Evolutionary conservation across 352 stramenopile species (phyloP), one percentile per base, ranked within the genome.

Genomic region (Plasmopara halstedii): DNA sequence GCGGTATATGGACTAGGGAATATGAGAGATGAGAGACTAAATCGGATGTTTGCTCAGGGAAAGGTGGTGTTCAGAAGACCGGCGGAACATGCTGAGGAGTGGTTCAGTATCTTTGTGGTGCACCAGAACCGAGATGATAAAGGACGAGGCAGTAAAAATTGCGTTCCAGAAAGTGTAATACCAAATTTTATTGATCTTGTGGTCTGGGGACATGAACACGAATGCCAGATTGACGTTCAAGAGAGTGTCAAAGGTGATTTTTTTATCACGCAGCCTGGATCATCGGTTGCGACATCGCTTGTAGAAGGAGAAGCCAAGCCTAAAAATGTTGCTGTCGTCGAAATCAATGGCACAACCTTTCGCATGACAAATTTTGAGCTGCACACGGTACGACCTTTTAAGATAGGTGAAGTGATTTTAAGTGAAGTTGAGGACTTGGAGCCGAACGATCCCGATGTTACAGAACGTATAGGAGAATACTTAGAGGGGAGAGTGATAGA

Each of bases 71-170:
- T 98, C 59, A 57, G 96, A 9, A 72, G 87, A 37, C 91, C 89
- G 0, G 74, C 66, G 0, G 77, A 93, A 52, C 67, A 75, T 25
- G 62, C 74, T 0, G 64, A 88, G 33, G 46, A 75, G 17, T 99
- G 93, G 88, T 99, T 99, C 61, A 98, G 97, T 60, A 92, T 99
- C 23, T 98, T 99, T 63, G 84, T 98, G 4, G 74, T 99, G 20
- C 96, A 99, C 70, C 97, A 99, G 75, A 99, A 99, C 70, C 83
- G 96, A 45, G 93, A 98, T 62, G 73, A 96, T 29, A 85, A 90
- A 48, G 73, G 88, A 26, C 65, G 79, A 15, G 95, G 94, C 21
- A 64, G 56, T 18, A 99, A 99, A 69, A 98, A 98, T 55, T 99
- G 94, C 56, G 74, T 99, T 10, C 92, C 95, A 19, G 95, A 99